Conservation (phyloP, 371 early-diverging fungal species). For the Chytridium lagenaria region DNA sequence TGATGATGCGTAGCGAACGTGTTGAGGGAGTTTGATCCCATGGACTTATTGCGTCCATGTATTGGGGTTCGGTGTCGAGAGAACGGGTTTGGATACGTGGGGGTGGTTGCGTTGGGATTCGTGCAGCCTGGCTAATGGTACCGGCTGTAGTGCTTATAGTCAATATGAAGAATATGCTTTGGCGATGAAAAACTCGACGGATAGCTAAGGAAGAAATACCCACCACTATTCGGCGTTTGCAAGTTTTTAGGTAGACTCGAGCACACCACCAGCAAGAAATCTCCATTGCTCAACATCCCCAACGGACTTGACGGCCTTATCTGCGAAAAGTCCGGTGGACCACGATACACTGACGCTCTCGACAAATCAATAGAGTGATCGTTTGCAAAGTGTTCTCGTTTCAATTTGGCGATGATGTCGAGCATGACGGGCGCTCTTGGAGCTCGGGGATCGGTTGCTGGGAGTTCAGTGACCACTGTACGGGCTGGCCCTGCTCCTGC, state of each 20-base stretch:
- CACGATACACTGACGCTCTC: constrained; percentile 17
- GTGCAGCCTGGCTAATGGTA: no score
- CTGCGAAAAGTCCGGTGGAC: constrained; percentile 28
- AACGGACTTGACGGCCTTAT: constrained; percentile 6
- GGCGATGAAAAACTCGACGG: no score
- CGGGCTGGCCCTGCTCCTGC: neutral
- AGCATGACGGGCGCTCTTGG: neutral
- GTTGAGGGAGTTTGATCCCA: constrained; percentile 22
- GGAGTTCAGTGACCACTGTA: neutral
- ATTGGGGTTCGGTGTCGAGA: no score
- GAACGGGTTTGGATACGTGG: no score
- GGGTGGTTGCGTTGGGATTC: no score
- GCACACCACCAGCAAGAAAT: constrained; percentile 32
- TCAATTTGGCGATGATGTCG: constrained; percentile 6
- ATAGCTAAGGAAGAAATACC: no score
- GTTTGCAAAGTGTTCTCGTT: constrained; percentile 5
- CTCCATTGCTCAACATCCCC: constrained; percentile 31
- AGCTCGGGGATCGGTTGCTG: neutral
- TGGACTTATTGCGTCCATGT: no score
- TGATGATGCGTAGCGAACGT: neutral
- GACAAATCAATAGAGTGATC: constrained; percentile 11
- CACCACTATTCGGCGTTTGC: no score
- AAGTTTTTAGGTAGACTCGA: no score
- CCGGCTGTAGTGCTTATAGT: no score
- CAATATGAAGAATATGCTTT: no score